Conservation (phyloP, 2,329 filamentous ascomycete genomes). For the Gliomastix tumulicola region DNA sequence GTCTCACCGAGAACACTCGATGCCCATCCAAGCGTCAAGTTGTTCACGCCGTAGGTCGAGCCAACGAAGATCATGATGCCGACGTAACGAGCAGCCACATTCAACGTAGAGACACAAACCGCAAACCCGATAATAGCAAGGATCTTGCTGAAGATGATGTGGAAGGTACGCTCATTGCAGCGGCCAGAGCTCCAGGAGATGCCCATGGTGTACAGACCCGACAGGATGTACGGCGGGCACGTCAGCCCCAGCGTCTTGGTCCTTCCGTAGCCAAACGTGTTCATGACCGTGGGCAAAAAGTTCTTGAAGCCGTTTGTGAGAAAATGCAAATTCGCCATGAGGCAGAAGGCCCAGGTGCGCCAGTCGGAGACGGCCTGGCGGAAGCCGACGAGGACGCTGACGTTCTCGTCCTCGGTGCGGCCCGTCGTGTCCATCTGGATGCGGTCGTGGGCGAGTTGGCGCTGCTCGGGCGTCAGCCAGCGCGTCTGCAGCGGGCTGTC, state of each 20-base stretch:
- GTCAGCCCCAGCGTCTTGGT: constrained; percentile 43
- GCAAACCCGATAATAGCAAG: constrained; percentile 31
- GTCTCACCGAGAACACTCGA: constrained; percentile 10
- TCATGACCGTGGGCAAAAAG: constrained; percentile 9
- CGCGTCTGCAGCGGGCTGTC: constrained; percentile 34
- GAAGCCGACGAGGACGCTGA: constrained; percentile 32
- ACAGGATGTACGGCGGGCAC: constrained; percentile 20
- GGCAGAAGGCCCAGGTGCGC: constrained; percentile 38
- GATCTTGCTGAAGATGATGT: constrained; percentile 30
- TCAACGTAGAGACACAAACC: constrained; percentile 12
- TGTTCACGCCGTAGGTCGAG: constrained; percentile 19
- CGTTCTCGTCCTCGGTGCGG: constrained; percentile 26
- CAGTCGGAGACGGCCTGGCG: constrained; percentile 35
- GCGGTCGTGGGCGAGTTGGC: constrained; percentile 30
- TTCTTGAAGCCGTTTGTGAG: constrained; percentile 39
- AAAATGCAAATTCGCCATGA: constrained; percentile 44
- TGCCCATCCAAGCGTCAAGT: constrained; percentile 7
- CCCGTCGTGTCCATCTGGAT: constrained; percentile 38
- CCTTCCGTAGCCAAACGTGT: constrained; percentile 31
- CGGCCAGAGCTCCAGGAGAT: constrained; percentile 24
- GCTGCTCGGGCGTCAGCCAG: constrained; percentile 34
- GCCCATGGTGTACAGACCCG: constrained; percentile 15
- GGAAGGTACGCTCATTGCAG: constrained; percentile 34
- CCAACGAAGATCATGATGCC: constrained; percentile 20
- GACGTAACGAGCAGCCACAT: constrained; percentile 17